Evolutionary conservation across 2,329 filamentous ascomycete genomes (phyloP), one percentile per base, ranked within the genome.

Genomic region (Metarhizium robertsii): DNA sequence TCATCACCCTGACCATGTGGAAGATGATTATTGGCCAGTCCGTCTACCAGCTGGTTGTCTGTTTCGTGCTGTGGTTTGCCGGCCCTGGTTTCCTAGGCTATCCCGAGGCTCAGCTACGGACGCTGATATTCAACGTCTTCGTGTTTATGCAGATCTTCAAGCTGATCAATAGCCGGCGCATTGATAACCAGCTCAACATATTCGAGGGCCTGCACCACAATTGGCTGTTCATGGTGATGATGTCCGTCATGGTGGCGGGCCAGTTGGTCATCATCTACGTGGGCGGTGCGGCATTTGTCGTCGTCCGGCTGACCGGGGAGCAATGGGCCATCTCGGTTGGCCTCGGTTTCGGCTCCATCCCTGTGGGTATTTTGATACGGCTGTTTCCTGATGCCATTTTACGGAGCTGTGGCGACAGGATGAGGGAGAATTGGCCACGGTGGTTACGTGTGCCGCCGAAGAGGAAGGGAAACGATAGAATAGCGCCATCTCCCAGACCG

Each of bases 281-380:
- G 49, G 87, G 87, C 58, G 84, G 84, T 29, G 68, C 71, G 11
- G 86, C 86, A 2, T 92, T 95, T 74, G 80, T 81, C 48, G 88
- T 92, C 47, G 52, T 47, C 10, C 61, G 57, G 5, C 71, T 95
- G 50, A 83, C 83, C 55, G 85, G 82, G 48, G 75, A 79, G 48
- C 88, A 95, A 66, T 95, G 90, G 90, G 90, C 79, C 16, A 80
- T 91, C 57, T 94, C 89, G 3, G 80, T 96, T 56, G 77, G 90
- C 32, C 78, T 92, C 50, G 89, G 89, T 34, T 75, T 86, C 56
- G 77, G 91, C 10, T 92, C 90, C n/a, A 73, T 95, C 11, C 88
- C 89, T 0, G 80, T 88, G 65, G 90, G 87, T 53, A 77, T 87
- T 4, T 67, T 85, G n/a, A 84, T 95, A 53, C 85, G 90, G 52